A percentile compares a stretch with the other conserved stretches of the same genome.
Conservation (phyloP, 495 filamentous ascomycete species). For the Emericellopsis terricola region DNA sequence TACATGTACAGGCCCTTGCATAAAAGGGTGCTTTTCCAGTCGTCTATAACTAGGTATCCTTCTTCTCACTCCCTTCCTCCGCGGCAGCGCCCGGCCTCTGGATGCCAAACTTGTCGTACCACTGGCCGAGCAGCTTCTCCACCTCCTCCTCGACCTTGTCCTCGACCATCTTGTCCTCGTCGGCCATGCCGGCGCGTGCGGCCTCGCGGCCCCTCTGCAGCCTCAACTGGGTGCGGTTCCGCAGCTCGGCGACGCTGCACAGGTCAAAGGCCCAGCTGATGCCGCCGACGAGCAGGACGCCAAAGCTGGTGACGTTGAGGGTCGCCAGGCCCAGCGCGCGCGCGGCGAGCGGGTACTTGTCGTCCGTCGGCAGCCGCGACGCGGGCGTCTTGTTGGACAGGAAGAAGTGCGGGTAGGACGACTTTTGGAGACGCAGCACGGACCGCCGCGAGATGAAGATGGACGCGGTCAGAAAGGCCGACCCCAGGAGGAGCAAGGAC, state of each 20-base stretch:
- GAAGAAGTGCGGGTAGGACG: conserved; percentile 46
- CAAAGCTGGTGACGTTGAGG: conserved; percentile 53
- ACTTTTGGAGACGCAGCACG: conserved; percentile 31
- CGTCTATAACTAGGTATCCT: too few species aligned
- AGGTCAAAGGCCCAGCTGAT: conserved; percentile 54
- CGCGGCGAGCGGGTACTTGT: conserved; percentile 45
- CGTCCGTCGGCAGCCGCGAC: conserved; percentile 6
- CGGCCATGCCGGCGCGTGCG: conserved; percentile 29
- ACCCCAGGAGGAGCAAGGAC: conserved; percentile 49
- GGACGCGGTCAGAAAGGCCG: conserved; percentile 52
- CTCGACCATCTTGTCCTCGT: conserved; percentile 46
- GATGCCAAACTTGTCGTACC: background rate
- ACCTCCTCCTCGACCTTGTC: conserved; percentile 56
- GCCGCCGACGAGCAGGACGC: conserved; percentile 50
- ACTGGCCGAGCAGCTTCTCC: conserved; percentile 27
- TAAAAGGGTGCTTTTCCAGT: too few species aligned
- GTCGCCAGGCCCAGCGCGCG: conserved; percentile 74
- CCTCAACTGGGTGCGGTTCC: conserved; percentile 27
- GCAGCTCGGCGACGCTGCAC: conserved; percentile 49
- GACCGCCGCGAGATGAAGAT: conserved; percentile 52
- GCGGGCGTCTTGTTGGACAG: conserved; percentile 25
- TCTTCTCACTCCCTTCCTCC: too few species aligned
- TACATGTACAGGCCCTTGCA: too few species aligned
- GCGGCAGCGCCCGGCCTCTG: background rate
- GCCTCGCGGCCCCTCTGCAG: conserved; percentile 25